Evolutionary conservation across 768 basidiomycete species (phyloP), one percentile per base, ranked within the genome.

Genomic region (Tylopilus plumbeoviolaceoides): DNA sequence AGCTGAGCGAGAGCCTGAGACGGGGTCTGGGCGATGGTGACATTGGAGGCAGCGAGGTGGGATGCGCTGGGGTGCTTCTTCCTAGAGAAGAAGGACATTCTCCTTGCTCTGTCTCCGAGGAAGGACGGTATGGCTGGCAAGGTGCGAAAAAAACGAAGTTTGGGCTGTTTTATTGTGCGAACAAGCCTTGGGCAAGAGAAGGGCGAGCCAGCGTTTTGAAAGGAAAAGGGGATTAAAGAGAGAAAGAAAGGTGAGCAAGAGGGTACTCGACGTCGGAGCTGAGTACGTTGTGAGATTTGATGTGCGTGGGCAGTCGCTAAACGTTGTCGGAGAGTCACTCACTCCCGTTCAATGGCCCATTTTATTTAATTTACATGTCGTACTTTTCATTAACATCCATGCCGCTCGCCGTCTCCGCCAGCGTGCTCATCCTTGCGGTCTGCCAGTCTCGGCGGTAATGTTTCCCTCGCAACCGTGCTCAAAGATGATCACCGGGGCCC

Each of bases 51-150:
- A 46, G 67, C 64, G 49, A 72, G 70, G 59, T 78, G 78, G 21
- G 70, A 72, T 59, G 73, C 71, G 46, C 73, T 79, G 48, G 81
- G 77, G 58, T 84, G 80, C 81, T 89, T 91, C 85, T 84, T 90
- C 80, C 88, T 81, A 41, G 82, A 86, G 81, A 92, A 92, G 88
- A 91, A 92, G 79, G 89, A 90, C 90, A 92, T 92, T 83, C 85
- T 85, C 70, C 84, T 75, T 59, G 81, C 64, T 72, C 80, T 78
- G 68, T 68, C 66, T 59, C 76, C 74, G 68, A 85, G 72, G 70
- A 86, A 70, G 67, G 80, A 87, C 82, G 83, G 78, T 79, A 85
- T 86, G 82, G 80, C 72, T 78, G 79, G 64, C 61, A 50, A 66
- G 30, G 47, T 41, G 48, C 12, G 44, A 59, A 23, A 56, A 63